Base-by-base conservation (phyloP, 1,284 basidiomycete genomes). In the Dichomitus squalens region DNA sequence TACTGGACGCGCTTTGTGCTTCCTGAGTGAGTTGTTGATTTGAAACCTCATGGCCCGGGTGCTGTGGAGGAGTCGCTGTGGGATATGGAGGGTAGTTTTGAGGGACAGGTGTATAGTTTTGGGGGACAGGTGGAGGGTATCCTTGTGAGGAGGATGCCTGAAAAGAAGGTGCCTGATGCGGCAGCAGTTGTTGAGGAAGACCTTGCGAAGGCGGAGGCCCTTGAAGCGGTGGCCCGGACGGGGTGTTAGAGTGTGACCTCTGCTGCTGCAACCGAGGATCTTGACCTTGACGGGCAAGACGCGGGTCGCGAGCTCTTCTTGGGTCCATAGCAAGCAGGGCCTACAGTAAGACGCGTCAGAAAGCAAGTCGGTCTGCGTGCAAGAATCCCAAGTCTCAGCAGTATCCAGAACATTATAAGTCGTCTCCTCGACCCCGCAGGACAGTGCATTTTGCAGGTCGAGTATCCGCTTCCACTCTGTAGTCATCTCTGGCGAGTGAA, bases 401-500 rank as follows among this genome's bases (percentile, higher is more conserved):
- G 90, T 92, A 92, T 93, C 90, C 85, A 81, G 89, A 91, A 91
- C 88, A 89, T 79, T 79, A 64, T 68, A 67, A 73, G 89, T 92
- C 90, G 82, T 79, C 90, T 79, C 71, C 63, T 81, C 79, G 75
- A 89, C 85, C 89, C 87, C 76, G 75, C 71, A 34, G 57, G 57
- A 63, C 65, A 52, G 51, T 55, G 59, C 7, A 55, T 56, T 62
- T 57, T 61, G 72, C 79, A 77, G 88, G 84, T 90, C 79, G 75
- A 82, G 85, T 71, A 75, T 63, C 49, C 87, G 90, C 75, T 86
- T 90, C 90, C 90, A 92, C 90, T 92, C 90, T 89, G 86, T 18
- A 87, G 84, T 91, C 87, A 89, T 92, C 88, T 73, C 68, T 54
- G 66, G 72, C 69, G 5, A 40, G 56, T 59, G 23, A 7, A 49